Base-by-base conservation (phyloP, 1,284 basidiomycete genomes). In the Fistulina hepatica region DNA sequence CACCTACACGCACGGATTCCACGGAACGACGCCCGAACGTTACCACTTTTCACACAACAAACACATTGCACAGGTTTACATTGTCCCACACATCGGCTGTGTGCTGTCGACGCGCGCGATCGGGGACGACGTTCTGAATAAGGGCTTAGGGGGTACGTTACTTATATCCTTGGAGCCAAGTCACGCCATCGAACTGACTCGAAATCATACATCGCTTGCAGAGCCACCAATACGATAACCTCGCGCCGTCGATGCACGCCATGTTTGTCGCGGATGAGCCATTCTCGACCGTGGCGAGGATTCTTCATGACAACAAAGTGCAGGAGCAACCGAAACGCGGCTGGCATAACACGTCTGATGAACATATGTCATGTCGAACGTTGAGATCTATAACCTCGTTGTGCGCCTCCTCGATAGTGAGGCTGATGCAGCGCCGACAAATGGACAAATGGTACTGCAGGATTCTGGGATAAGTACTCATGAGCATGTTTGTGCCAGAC, bases 251-350 rank as follows among this genome's bases (percentile, higher is more conserved):
- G 4, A 94, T 94, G 91, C 76, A 79, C 40, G 89, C 89, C 0
- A 81, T 90, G 56, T 93, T 94, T 57, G 80, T 93, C 44, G 85
- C 86, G 2, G 81, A 86, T 51, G 90, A 90, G 2, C 89, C 90
- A 0, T 90, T 90, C 52, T 77, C 82, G 9, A 57, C 70, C 4
- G 67, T 71, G 35, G 67, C 76, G 39, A 89, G 86, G 54, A 60
- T 65, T 2, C 54, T 70, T 35, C 65, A 71, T 47, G 61, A 59
- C 25, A 50, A 47, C 37, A 56, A 54, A 19, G 28, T n/a, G n/a
- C n/a, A n/a, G n/a, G n/a, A n/a, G 33, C 54, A 59, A 38, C 58
- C 59, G 23, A 67, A 64, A 52, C 54, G 72, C 43, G 73, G 74
- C 33, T 82, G 79, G 80, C 73, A 81, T 49, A 78, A 73, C 21